Evolutionary conservation across 352 stramenopile species (phyloP).

Genomic region (Globisporangium nunn): DNA sequence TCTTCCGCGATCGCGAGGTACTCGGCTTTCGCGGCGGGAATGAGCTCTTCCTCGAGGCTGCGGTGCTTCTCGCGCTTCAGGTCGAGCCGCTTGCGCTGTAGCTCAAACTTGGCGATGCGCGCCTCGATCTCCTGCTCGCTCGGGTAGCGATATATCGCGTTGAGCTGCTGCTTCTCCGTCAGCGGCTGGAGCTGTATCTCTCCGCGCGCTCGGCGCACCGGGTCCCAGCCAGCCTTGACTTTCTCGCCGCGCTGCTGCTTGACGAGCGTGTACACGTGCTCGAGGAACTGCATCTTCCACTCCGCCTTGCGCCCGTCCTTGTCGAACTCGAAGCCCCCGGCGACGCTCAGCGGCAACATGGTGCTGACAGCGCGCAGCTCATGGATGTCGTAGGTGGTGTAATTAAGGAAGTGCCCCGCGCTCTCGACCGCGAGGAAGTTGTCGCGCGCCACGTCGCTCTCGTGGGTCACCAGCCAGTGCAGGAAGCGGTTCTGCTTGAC

Average conservation of each 20-base stretch:
- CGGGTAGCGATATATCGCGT: constrained; percentile 62
- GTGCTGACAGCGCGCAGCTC: constrained; percentile 48
- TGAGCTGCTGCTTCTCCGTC: constrained; percentile 49
- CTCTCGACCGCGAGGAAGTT: constrained; percentile 68
- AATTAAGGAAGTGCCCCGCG: constrained; percentile 59
- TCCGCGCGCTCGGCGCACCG: constrained; percentile 21
- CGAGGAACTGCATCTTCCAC: constrained; percentile 59
- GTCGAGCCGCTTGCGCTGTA: constrained; percentile 37
- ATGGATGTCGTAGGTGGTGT: constrained; percentile 52
- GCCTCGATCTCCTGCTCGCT: constrained; percentile 55
- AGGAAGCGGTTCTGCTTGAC: constrained; percentile 75
- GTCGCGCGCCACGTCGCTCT: constrained; percentile 52
- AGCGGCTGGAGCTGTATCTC: constrained; percentile 57
- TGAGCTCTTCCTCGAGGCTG: constrained; percentile 35
- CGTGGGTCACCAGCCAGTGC: constrained; percentile 73
- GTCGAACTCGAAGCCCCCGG: constrained; percentile 53
- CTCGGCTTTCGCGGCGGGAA: constrained; percentile 65
- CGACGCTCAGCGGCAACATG: constrained; percentile 31
- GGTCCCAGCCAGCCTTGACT: constrained; percentile 63
- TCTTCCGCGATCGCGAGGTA: constrained; percentile 73
- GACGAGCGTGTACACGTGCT: constrained; percentile 44
- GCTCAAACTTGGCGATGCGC: constrained; percentile 50
- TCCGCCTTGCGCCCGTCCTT: constrained; percentile 61
- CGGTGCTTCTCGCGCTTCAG: constrained; percentile 32
- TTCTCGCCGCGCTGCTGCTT: constrained; percentile 51